Percentiles rank a stretch among this genome's conserved stretches.
Conservation (phyloP, 495 filamentous ascomycete genomes). For the Daldinia caldariorum region DNA sequence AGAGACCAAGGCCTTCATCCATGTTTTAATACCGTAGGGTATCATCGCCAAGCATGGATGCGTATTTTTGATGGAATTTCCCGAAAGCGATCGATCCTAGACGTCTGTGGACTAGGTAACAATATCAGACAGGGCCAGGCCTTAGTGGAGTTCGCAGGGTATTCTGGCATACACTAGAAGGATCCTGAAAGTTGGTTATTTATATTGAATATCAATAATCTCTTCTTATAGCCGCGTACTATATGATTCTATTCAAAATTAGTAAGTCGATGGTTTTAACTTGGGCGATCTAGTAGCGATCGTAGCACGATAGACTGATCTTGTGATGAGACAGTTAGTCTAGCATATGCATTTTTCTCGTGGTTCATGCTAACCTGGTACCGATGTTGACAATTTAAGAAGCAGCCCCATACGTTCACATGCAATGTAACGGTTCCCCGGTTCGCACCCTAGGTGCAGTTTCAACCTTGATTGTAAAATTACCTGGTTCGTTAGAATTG, state of each 20-base stretch:
- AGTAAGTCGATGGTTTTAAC: too few species aligned
- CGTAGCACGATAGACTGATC: not conserved
- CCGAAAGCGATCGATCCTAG: slow-evolving; percentile 17
- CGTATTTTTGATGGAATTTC: slow-evolving; percentile 28
- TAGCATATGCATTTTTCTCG: not conserved
- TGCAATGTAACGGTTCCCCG: slow-evolving; percentile 27
- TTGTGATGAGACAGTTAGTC: not conserved
- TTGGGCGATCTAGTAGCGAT: not conserved
- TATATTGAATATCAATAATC: not conserved
- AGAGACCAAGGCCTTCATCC: slow-evolving; percentile 5
- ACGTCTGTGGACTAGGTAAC: slow-evolving; percentile 12
- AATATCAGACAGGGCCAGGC: slow-evolving; percentile 12
- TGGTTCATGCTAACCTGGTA: not conserved
- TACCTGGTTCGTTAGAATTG: not conserved
- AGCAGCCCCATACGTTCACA: slow-evolving; percentile 18
- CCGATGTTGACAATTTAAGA: slow-evolving; percentile 14
- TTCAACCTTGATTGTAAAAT: slow-evolving; percentile 21
- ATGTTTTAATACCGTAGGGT: slow-evolving; percentile 18
- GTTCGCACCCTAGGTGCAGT: slow-evolving; percentile 2
- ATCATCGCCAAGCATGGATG: slow-evolving; percentile 20
- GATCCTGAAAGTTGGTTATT: not conserved
- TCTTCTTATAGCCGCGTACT: not conserved
- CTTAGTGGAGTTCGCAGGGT: slow-evolving; percentile 15
- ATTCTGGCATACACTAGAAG: not conserved
- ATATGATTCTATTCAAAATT: not conserved